A percentile compares a stretch with the other conserved stretches of the same genome.
Evolutionary conservation across 2,329 filamentous ascomycete species (phyloP).

Genomic region (Grosmannia clavigera): DNA sequence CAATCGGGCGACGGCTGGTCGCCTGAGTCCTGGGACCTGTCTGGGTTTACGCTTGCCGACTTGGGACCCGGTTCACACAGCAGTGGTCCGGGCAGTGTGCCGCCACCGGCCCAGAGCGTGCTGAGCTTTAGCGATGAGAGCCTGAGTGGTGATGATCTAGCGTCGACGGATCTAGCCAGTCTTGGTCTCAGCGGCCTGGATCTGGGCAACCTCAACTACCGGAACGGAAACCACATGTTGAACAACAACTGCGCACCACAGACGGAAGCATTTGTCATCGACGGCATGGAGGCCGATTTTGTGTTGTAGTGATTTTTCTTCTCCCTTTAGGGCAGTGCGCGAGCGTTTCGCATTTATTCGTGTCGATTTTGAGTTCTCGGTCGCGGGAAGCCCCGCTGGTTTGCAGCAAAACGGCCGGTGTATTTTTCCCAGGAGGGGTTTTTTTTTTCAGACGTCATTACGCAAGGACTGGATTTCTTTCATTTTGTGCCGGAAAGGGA

Average conservation of each 20-base stretch:
- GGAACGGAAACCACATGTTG: constrained; percentile 13
- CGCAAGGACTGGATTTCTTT: not conserved
- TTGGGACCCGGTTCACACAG: constrained; percentile 15
- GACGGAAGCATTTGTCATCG: constrained; percentile 20
- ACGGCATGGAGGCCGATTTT: constrained; percentile 28
- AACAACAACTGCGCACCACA: constrained; percentile 10
- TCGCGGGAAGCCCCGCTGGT: not conserved
- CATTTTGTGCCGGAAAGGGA: not conserved
- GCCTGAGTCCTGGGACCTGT: constrained; percentile 44
- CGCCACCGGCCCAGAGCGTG: constrained; percentile 36
- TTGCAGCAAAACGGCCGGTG: not conserved
- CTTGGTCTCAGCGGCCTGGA: constrained; percentile 25
- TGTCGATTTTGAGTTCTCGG: not conserved
- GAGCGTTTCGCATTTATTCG: not conserved
- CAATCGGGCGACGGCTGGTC: constrained; percentile 34
- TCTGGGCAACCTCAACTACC: constrained; percentile 26
- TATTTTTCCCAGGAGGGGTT: not conserved
- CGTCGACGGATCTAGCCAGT: constrained; percentile 32
- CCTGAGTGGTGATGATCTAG: constrained; percentile 42
- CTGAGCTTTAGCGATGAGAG: constrained; percentile 46
- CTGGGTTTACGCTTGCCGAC: constrained; percentile 38
- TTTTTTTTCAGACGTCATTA: not conserved
- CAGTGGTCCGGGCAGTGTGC: constrained; percentile 16
- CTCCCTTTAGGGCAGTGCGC: not conserved
- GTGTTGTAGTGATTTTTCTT: constrained; percentile 4